phyloP scores from a whole-genome alignment of 2,329 filamentous ascomycete species.

The Diaporthe vaccinii region DNA sequence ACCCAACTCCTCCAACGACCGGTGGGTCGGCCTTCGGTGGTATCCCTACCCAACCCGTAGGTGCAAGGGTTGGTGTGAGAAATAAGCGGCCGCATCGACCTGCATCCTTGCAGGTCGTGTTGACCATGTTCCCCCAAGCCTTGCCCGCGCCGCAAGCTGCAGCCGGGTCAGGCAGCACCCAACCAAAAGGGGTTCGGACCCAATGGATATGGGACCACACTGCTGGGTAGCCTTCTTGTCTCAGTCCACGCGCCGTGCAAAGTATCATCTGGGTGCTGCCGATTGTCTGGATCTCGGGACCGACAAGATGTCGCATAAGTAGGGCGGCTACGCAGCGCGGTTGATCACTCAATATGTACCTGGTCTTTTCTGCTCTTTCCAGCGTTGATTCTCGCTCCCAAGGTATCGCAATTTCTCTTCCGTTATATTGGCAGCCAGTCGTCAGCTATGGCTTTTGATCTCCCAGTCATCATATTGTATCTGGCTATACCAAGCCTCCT shows the following conservation, averaged over 20 bases:
- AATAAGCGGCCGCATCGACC: conserved; percentile 13
- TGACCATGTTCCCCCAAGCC: conserved; percentile 6
- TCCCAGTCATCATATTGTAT: conserved; percentile 56
- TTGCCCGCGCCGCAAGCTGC: conserved; percentile 32
- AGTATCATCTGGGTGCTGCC: not conserved
- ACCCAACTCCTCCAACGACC: not conserved
- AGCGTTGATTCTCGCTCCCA: not conserved
- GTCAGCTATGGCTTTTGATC: conserved; percentile 52
- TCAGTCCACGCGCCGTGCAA: conserved; percentile 2
- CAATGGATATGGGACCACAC: not conserved
- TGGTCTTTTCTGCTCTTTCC: conserved; percentile 4
- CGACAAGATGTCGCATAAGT: conserved; percentile 15
- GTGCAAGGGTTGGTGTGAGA: conserved; percentile 3
- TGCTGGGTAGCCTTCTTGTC: not conserved
- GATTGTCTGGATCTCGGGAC: conserved; percentile 8
- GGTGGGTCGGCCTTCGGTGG: conserved; percentile 12
- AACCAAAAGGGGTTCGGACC: conserved; percentile 15
- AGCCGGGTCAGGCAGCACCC: conserved; percentile 7
- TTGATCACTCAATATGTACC: not conserved
- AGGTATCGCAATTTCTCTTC: not conserved
- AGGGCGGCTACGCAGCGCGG: not conserved
- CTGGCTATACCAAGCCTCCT: conserved; percentile 61
- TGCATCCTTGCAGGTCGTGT: conserved; percentile 5
- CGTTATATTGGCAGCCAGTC: not conserved
- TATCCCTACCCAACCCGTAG: not conserved